Percentiles rank a stretch among this genome's conserved stretches.
Evolutionary conservation across 257 asterid species (phyloP).

Genomic region (Vinca minor): DNA sequence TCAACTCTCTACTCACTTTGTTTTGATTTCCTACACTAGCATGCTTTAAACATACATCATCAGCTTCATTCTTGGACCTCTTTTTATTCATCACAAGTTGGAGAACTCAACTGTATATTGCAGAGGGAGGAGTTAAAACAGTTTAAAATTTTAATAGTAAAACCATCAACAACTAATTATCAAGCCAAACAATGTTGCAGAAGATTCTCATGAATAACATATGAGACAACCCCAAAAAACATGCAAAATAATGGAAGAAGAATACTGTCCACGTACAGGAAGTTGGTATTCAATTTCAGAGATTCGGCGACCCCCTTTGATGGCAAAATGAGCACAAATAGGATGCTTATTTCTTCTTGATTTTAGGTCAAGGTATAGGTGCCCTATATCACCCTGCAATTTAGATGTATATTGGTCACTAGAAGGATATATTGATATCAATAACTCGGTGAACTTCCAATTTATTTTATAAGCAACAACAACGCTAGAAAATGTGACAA

Average conservation of each 20-base stretch:
- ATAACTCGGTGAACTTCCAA: constrained; percentile 10
- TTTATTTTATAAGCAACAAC: neutral
- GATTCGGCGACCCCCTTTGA: constrained; percentile 86
- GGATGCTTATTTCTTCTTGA: constrained; percentile 88
- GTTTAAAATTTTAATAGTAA: neutral
- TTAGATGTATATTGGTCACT: constrained; percentile 11
- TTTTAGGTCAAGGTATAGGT: constrained; percentile 84
- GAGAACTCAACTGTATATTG: neutral
- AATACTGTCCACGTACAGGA: constrained; percentile 55
- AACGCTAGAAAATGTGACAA: neutral
- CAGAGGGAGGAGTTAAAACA: neutral
- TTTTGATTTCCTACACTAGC: neutral
- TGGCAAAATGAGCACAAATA: constrained; percentile 90
- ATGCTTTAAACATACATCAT: neutral
- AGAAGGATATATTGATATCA: constrained; percentile 21
- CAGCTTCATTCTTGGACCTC: neutral
- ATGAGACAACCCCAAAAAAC: neutral
- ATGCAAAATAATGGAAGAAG: constrained; percentile 10
- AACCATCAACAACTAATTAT: neutral
- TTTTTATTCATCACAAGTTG: neutral
- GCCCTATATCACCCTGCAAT: constrained; percentile 86
- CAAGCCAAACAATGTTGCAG: neutral
- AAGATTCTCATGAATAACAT: neutral
- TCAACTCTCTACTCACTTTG: neutral
- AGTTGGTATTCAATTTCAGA: constrained; percentile 82